Conservation (phyloP, 768 basidiomycete species). For the Nidularia pulvinata region DNA sequence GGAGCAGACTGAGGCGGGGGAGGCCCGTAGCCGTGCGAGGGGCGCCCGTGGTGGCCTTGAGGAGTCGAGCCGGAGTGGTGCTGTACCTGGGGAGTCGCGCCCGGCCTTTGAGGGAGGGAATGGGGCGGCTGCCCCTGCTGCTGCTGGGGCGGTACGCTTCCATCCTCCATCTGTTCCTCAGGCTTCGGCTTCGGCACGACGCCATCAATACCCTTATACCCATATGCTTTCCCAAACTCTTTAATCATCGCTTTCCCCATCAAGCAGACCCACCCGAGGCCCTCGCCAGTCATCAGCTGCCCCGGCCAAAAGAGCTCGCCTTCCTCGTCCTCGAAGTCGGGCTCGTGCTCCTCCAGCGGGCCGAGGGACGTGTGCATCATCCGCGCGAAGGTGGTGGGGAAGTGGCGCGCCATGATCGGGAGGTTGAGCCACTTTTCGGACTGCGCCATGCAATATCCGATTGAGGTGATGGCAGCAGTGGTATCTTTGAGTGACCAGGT, state of each 20-base stretch:
- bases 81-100: conserved; percentile 11
- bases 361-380: conserved; percentile 66
- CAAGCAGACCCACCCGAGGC: conserved; percentile 84
- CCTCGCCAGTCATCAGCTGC: conserved; percentile 71
- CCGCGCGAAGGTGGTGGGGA: conserved; percentile 75
- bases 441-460: conserved; percentile 44
- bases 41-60: conserved; percentile 7
- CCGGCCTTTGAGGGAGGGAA: conserved; percentile 10
- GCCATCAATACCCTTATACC: conserved; percentile 70
- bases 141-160: conserved; percentile 1
- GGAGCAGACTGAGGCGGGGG: neutral
- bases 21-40: neutral
- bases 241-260: conserved; percentile 88
- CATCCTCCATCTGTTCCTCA: conserved; percentile 15
- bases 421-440: conserved; percentile 61
- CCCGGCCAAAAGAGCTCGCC: conserved; percentile 88
- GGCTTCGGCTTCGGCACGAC: conserved; percentile 69
- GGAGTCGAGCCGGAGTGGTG: conserved; percentile 3
- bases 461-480: conserved; percentile 31
- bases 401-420: conserved; percentile 67
- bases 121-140: conserved; percentile 6
- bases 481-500: conserved; percentile 42
- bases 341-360: conserved; percentile 72
- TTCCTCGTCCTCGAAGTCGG: conserved; percentile 84
- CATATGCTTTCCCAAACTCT: conserved; percentile 76